Base-by-base conservation (phyloP, 2,329 filamentous ascomycete species). In the Mycosphaerella arachidis region DNA sequence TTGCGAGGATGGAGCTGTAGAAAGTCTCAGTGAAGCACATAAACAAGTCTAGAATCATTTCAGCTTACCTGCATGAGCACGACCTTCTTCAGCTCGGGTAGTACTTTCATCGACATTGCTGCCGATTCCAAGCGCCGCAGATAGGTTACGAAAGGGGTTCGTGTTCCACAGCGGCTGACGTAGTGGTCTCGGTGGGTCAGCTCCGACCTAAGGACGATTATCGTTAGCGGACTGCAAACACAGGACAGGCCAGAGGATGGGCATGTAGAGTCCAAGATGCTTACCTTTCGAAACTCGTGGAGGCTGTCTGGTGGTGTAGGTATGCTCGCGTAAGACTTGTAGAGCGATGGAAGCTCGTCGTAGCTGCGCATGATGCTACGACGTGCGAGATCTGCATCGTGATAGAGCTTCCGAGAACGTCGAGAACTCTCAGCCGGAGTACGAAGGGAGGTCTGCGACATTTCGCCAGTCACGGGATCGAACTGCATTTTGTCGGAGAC, bases 331-430 rank as follows among this genome's bases (percentile, higher is more conserved):
- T 50, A 7, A 6, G 46, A 29, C 27, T 37, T 54, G 40, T 48
- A 8, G 4, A 9, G 63, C 31, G 58, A 10, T n/a, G 53, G 56
- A 16, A 60, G 27, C 16, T 54, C 59, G 29, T 59, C 55, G n/a
- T 57, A 31, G 6, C 67, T 48, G 35, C 64, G 59, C 63, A 72
- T 56, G 50, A 72, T 72, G 51, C 65, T 66, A 40, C 66, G 66
- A 24, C 69, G 66, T 33, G 71, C 71, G 43, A 57, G 67, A 12
- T 65, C 64, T 6, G 68, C 40, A 37, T 71, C 66, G 18, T 66
- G 59, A 57, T 69, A 72, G 4, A 71, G 68, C 13, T 58, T 58
- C 10, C 68, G 65, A 16, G 53, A 52, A 35, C 56, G 62, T 13
- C 63, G 61, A 13, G 62, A 64, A 51, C 58, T 57, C 33, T 66